These are phyloP conservation scores for Aspergillus sp. DNA, from an alignment of 2,329 filamentous ascomycete species.

Conservation along the genomic window DNA sequence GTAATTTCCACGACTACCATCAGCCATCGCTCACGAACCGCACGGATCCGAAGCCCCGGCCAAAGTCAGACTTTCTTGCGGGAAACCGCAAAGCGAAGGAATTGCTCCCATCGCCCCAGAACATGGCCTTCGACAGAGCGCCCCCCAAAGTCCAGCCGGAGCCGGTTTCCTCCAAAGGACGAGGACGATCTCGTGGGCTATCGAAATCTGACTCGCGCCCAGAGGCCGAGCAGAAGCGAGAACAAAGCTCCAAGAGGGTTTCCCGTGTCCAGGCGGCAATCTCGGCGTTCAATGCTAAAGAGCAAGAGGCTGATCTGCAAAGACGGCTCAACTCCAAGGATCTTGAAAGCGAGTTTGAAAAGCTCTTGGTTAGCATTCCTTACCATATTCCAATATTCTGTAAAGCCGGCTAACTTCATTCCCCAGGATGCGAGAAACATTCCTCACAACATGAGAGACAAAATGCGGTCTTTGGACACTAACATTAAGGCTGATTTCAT, in stretches of 20 bases:
- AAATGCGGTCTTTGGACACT: conserved; percentile 85
- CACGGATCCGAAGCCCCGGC: conserved; percentile 45
- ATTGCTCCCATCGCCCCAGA: conserved; percentile 28
- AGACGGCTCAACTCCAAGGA: conserved; percentile 51
- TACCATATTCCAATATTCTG: no score
- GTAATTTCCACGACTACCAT: conserved; percentile 58
- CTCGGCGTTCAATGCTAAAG: conserved; percentile 60
- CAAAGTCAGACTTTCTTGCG: conserved; percentile 51
- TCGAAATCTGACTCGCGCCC: conserved; percentile 37
- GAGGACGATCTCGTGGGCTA: conserved; percentile 24
- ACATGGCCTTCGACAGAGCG: conserved; percentile 25
- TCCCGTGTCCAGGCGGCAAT: conserved; percentile 64
- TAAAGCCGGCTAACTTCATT: conserved; percentile 6
- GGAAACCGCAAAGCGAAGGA: conserved; percentile 42
- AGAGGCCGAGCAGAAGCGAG: conserved; percentile 26
- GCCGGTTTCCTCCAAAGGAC: conserved; percentile 18
- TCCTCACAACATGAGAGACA: conserved; percentile 87
- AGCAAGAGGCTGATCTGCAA: conserved; percentile 45
- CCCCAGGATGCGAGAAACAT: conserved; percentile 84
- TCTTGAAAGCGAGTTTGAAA: conserved; percentile 64
- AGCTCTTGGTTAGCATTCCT: conserved; percentile 53
- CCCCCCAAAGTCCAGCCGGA: conserved; percentile 12
- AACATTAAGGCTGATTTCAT: conserved; percentile 96
- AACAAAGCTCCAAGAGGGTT: conserved; percentile 46
- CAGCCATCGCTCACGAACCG: conserved; percentile 46